Evolutionary conservation across 495 filamentous ascomycete species (phyloP).

Genomic region (Aspergillus campestris): DNA sequence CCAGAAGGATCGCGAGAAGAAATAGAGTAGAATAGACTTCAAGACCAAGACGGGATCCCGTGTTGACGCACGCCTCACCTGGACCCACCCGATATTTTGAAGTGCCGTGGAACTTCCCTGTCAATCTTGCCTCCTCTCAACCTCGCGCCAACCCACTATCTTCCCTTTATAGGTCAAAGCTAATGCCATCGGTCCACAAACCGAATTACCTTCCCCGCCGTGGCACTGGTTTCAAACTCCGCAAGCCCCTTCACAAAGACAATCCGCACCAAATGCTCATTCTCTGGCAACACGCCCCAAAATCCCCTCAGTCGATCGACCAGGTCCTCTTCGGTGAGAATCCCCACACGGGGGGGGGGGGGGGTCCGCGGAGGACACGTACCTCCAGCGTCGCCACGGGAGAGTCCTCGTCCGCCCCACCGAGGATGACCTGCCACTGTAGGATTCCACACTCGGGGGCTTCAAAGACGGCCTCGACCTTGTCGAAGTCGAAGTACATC

Average conservation of each 20-base stretch:
- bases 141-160: no score
- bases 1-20: no score
- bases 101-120: no score
- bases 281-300: conserved; percentile 1
- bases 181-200: conserved; percentile 2
- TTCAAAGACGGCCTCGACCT: conserved; percentile 4
- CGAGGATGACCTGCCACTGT: conserved; percentile 23
- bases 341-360: not conserved
- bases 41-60: no score
- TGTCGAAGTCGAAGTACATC: conserved; percentile 18
- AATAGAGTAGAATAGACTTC: no score
- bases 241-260: conserved; percentile 1
- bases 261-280: not conserved
- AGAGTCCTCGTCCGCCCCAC: not conserved
- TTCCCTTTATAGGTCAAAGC: no score
- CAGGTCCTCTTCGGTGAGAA: not conserved
- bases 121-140: no score
- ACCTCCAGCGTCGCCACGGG: not conserved
- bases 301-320: not conserved
- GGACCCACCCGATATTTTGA: no score
- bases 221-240: conserved; percentile 4
- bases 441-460: conserved; percentile 12
- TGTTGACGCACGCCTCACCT: no score
- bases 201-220: conserved; percentile 5
- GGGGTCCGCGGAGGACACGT: not conserved